phyloP scores from a whole-genome alignment of 73 alveolate genomes.

The Durusdinium trenchii region DNA sequence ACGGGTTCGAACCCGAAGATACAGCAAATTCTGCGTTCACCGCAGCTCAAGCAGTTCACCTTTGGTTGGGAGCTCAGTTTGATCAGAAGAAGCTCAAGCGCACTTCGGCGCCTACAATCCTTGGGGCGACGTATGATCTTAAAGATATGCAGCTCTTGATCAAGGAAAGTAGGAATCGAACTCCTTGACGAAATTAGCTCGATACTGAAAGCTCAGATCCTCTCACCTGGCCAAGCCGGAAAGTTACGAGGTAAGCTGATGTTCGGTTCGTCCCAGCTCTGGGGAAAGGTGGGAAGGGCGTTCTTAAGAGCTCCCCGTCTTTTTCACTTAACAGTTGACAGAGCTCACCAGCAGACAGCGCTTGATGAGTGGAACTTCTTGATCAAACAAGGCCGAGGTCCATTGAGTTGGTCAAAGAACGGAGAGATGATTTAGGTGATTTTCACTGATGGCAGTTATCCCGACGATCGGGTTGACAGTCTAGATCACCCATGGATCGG shows the following conservation, averaged over 20 bases:
- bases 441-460: too few species aligned
- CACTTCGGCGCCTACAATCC: not conserved
- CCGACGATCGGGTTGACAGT: too few species aligned
- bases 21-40: not conserved
- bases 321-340: not conserved
- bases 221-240: slow-evolving; percentile 5
- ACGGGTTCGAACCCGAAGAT: too few species aligned
- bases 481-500: not conserved
- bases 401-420: not conserved
- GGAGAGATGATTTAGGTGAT: not conserved
- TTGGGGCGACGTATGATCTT: slow-evolving; percentile 7
- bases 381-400: not conserved
- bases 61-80: too few species aligned
- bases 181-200: not conserved
- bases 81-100: not conserved
- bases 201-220: not conserved
- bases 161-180: not conserved
- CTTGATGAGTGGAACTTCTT: not conserved
- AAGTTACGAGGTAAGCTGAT: not conserved
- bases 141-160: not conserved
- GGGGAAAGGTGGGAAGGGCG: not conserved
- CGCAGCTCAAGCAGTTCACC: not conserved
- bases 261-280: not conserved
- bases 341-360: too few species aligned
- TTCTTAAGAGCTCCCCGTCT: not conserved